Evolutionary conservation across 1,284 basidiomycete genomes (phyloP), one percentile per base, ranked within the genome.

Genomic region (Rhodotorula glutinis): DNA sequence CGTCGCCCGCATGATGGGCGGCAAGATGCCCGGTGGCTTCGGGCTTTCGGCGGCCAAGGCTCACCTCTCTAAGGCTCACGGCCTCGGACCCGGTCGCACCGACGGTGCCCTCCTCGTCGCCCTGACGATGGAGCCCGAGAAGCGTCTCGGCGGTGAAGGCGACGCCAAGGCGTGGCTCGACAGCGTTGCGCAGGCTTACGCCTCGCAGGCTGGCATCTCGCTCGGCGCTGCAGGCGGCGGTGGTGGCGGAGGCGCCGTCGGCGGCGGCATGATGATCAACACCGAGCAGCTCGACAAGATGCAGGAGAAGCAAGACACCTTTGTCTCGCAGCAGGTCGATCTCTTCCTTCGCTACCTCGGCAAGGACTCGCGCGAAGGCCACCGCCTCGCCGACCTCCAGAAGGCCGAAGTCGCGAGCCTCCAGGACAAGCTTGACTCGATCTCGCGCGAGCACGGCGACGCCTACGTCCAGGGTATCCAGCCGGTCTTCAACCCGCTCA

Each of bases 1-100:
- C 55, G 84, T 98, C 62, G 92, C 93, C 58, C 90, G 96, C 67
- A 85, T 98, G 77, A 85, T 98, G 63, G 91, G 92, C 67, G 87
- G 88, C 68, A 98, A 98, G 82, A 94, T 98, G 89, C 96, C 96
- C 49, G 96, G 96, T 81, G 95, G 95, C 44, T 98, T 98, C 86
- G 97, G 97, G 77, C 83, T 90, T 38, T 91, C 94, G 11, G 85
- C 90, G 21, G 91, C 94, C 79, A 96, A 96, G 81, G 81, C 85
- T 7, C 85, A 98, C 78, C 84, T 98, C 53, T 85, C 87, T 52
- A 97, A 96, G 83, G 85, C 85, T 43, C 96, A 94, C 94, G 95
- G 95, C 69, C 82, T 98, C 25, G 96, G 95, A 29, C 82, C 94
- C 17, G 84, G 85, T 49, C 91, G 95, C 65, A 86, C 89, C 17